Evolutionary conservation across 768 basidiomycete species (phyloP).

Genomic region (Kwoniella sp.): DNA sequence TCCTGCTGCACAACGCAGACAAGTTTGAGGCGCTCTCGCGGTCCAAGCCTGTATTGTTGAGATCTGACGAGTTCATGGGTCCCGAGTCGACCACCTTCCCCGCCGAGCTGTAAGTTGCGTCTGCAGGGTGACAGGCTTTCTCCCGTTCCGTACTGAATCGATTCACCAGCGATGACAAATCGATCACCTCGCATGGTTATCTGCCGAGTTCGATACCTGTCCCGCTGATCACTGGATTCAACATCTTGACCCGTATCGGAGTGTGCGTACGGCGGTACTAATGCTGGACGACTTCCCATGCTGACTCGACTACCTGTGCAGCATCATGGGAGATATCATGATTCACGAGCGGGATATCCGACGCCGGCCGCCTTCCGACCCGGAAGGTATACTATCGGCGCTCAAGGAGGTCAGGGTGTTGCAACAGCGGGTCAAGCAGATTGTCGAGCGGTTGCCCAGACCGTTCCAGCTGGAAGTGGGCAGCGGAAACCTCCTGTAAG

Average conservation of each 20-base stretch:
- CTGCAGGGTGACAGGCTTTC: not conserved
- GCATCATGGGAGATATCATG: constrained; percentile 27
- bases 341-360: constrained; percentile 27
- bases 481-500: constrained; percentile 13
- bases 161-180: constrained; percentile 21
- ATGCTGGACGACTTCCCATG: too few species aligned
- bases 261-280: constrained; percentile 19
- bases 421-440: constrained; percentile 16
- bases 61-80: constrained; percentile 31
- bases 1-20: constrained; percentile 29
- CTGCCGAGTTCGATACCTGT: constrained; percentile 13
- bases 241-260: constrained; percentile 21
- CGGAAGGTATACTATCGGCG: constrained; percentile 19
- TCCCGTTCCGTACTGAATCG: not conserved
- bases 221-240: constrained; percentile 27
- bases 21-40: constrained; percentile 27
- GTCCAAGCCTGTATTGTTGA: constrained; percentile 21
- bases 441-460: constrained; percentile 19
- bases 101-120: constrained; percentile 26
- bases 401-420: constrained; percentile 19
- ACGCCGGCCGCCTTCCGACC: constrained; percentile 19
- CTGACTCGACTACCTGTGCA: not conserved
- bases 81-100: constrained; percentile 24
- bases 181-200: constrained; percentile 23
- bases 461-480: constrained; percentile 23